Base-by-base conservation (phyloP, 768 basidiomycete genomes). In the Naganishia vishniacii region DNA sequence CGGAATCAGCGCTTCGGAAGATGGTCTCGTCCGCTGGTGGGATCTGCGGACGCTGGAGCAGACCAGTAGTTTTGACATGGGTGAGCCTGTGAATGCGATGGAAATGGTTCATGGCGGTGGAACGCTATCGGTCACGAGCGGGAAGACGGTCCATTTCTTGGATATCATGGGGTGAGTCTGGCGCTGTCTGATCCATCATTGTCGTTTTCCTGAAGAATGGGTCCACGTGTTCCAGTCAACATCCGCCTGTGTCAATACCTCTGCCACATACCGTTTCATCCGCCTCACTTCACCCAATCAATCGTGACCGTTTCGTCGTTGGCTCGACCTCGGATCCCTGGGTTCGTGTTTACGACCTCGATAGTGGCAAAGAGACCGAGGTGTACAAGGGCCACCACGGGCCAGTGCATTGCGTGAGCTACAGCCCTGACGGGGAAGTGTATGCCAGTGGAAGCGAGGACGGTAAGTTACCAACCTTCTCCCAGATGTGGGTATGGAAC, bases 1-100 rank as follows among this genome's bases (percentile, higher is more conserved):
- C 42, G 75, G 75, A 5, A 89, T 94, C 56, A 88, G 87, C 46
- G 92, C 90, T 31, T 91, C 88, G 4, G 95, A 98, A 71, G 95
- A 98, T 78, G 87, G 91, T 20, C 78, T 84, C 59, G 83, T 99
- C 78, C 90, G 93, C 91, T 97, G 92, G 92, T 99, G 94, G 94
- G 94, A 98, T 80, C 80, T 94, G 37, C 83, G 90, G 67, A 88
- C 88, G 32, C 83, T 86, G 58, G 81, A 83, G 65, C 79, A 88
- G 64, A 86, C 86, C 28, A 88, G 85, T 44, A 83, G 81, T 44
- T 79, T 92, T 63, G 81, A 82, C 6, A 88, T 92, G 71, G 83
- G 86, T 3, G 85, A 84, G 62, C 84, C 91, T 20, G 87, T 98
- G 73, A 88, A 89, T 11, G 92, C 90, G 44, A 92, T 99, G 91